phyloP scores from a whole-genome alignment of 2,329 filamentous ascomycete species.

The Fusarium floridanum region DNA sequence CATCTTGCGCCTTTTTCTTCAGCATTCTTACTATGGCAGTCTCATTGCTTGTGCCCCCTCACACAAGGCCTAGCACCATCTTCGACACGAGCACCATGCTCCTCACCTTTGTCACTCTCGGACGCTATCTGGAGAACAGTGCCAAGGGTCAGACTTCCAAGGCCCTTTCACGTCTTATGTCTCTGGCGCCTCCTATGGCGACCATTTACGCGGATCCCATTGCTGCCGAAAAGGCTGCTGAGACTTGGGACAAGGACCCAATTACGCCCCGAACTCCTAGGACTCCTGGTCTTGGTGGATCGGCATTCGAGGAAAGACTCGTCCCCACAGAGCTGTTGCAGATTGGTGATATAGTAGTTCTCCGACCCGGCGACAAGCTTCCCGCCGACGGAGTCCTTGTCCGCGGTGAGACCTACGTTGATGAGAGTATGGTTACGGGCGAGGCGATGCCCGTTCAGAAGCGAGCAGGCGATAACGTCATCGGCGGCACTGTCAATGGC shows the following conservation, averaged over 20 bases:
- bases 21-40: constrained; percentile 89
- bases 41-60: constrained; percentile 79
- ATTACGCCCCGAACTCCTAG: constrained; percentile 50
- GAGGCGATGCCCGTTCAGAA: constrained; percentile 97
- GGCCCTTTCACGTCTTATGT: constrained; percentile 94
- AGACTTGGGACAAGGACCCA: constrained; percentile 71
- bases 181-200: constrained; percentile 93
- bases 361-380: constrained; percentile 96
- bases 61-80: constrained; percentile 85
- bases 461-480: constrained; percentile 80
- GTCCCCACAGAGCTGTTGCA: constrained; percentile 96
- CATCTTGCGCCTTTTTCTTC: constrained; percentile 96
- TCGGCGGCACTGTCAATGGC: constrained; percentile 96
- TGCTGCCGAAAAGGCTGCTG: constrained; percentile 89
- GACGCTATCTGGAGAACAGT: constrained; percentile 91
- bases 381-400: constrained; percentile 91
- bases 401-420: constrained; percentile 90
- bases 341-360: constrained; percentile 91
- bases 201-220: constrained; percentile 97
- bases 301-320: constrained; percentile 81
- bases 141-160: constrained; percentile 98
- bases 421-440: constrained; percentile 99
- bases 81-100: constrained; percentile 99
- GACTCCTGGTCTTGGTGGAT: constrained; percentile 58
- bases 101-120: constrained; percentile 93